phyloP scores from a whole-genome alignment of 2,329 filamentous ascomycete species.

The Microcera coccophila region DNA sequence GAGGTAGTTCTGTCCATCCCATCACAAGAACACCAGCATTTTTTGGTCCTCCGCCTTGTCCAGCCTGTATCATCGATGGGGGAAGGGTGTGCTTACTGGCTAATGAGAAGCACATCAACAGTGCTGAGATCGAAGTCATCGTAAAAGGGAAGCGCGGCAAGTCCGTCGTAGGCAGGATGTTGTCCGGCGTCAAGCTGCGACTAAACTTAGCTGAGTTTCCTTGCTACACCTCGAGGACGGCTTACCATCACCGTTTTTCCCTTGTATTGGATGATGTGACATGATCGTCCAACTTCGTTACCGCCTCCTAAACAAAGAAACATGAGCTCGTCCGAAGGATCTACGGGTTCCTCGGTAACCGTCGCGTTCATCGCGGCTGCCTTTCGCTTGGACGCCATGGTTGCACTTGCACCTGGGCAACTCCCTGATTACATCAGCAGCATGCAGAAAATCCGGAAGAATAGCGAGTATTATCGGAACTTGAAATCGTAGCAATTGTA shows the following conservation, averaged over 20 bases:
- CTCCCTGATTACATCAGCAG: slow-evolving; percentile 19
- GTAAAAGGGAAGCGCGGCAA: slow-evolving; percentile 92
- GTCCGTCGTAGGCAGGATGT: slow-evolving; percentile 92
- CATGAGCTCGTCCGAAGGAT: slow-evolving; percentile 89
- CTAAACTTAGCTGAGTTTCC: slow-evolving; percentile 17
- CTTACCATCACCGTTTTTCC: slow-evolving; percentile 96
- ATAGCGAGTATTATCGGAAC: slow-evolving; percentile 1
- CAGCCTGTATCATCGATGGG: slow-evolving; percentile 24
- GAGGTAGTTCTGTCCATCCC: slow-evolving; percentile 19
- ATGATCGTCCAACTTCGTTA: slow-evolving; percentile 95
- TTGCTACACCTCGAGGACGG: slow-evolving; percentile 1
- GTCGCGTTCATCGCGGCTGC: slow-evolving; percentile 67
- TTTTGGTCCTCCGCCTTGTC: slow-evolving; percentile 26
- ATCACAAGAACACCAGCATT: slow-evolving; percentile 25
- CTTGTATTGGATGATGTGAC: slow-evolving; percentile 98
- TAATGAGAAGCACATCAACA: slow-evolving; percentile 94
- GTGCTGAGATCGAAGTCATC: slow-evolving; percentile 98
- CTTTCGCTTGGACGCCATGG: slow-evolving; percentile 93
- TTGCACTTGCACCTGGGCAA: slow-evolving; percentile 22
- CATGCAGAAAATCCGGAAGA: not conserved
- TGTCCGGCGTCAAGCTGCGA: slow-evolving; percentile 88
- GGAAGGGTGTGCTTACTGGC: slow-evolving; percentile 72
- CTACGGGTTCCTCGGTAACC: slow-evolving; percentile 76
- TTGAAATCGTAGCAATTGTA: too few species aligned
- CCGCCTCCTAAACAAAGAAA: slow-evolving; percentile 92